Conservation (phyloP, 129 eudicot genomes). For the Smallanthus sonchifolius region DNA sequence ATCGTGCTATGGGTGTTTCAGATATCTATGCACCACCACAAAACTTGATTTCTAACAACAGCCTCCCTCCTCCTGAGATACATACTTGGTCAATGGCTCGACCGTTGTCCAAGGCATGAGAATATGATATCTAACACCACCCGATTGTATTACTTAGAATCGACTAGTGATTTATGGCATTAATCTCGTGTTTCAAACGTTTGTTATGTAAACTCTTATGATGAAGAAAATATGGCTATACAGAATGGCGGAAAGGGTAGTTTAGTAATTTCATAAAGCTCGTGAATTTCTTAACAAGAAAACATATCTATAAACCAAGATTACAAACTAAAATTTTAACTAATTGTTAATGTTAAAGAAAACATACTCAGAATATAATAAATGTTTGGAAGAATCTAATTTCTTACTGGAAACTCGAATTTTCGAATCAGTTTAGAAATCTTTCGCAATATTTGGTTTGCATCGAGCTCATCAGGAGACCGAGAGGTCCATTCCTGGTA, state of each 20-base stretch:
- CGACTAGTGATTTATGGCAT: not conserved
- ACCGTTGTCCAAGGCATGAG: conserved; percentile 35
- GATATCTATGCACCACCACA: conserved; percentile 52
- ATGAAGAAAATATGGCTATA: not conserved
- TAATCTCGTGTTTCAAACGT: not conserved
- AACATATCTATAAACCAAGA: not conserved
- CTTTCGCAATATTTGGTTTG: conserved; percentile 34
- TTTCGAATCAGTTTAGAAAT: conserved; percentile 48
- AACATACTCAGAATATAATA: conserved; percentile 2
- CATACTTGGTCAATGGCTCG: conserved; percentile 58
- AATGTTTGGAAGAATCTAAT: conserved; percentile 12
- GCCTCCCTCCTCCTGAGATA: conserved; percentile 43
- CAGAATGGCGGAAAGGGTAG: not conserved
- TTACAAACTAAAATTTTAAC: conserved; percentile 14
- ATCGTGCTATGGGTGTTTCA: conserved; percentile 25
- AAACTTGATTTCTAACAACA: conserved; percentile 38
- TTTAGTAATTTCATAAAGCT: conserved; percentile 7
- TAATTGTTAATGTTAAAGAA: conserved; percentile 1
- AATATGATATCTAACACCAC: not conserved
- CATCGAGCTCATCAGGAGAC: conserved; percentile 34
- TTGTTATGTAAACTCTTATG: not conserved
- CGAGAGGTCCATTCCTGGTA: conserved; percentile 70
- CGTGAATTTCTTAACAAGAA: not conserved
- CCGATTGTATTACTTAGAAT: not conserved
- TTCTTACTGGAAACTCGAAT: conserved; percentile 19